Percentiles rank a stretch among this genome's conserved stretches.
phyloP scores from a whole-genome alignment of 2,329 filamentous ascomycete genomes.

The Paraphoma sp. region DNA sequence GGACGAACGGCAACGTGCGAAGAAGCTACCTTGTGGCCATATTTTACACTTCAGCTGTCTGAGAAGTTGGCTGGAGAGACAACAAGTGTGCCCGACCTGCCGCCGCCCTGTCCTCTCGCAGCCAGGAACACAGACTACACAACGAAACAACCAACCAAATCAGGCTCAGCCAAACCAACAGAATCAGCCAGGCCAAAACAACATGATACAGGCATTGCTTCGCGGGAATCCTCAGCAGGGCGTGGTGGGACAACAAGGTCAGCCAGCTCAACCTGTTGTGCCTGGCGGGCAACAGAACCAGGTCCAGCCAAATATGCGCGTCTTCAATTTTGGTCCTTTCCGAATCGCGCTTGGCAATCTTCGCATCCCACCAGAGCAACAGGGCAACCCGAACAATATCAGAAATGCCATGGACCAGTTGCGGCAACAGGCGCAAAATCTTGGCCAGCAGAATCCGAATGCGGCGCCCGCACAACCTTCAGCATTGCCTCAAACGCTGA shows the following conservation, averaged over 20 bases:
- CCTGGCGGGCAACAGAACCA: conserved; percentile 26
- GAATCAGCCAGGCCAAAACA: conserved; percentile 23
- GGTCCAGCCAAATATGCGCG: conserved; percentile 41
- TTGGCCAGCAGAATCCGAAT: conserved; percentile 22
- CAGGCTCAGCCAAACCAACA: conserved; percentile 27
- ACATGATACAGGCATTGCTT: conserved; percentile 25
- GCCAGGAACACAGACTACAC: conserved; percentile 33
- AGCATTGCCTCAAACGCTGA: conserved; percentile 11
- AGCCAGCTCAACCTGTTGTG: conserved; percentile 26
- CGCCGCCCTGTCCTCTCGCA: conserved; percentile 75
- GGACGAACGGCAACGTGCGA: conserved; percentile 84
- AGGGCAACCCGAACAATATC: conserved; percentile 30
- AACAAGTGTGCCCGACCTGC: conserved; percentile 97
- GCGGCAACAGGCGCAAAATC: conserved; percentile 31
- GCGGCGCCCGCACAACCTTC: conserved; percentile 13
- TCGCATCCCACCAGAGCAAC: conserved; percentile 36
- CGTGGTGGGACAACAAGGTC: conserved; percentile 27
- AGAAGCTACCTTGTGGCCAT: conserved; percentile 96
- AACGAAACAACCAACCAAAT: conserved; percentile 34
- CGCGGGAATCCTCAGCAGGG: conserved; percentile 25
- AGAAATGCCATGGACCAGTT: conserved; percentile 32
- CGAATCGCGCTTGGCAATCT: conserved; percentile 44
- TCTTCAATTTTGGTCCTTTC: conserved; percentile 47
- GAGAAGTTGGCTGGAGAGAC: conserved; percentile 94
- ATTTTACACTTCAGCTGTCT: conserved; percentile 94